Evolutionary conservation across 805 yeast species (phyloP), one percentile per base, ranked within the genome.

Genomic region (Sungouiozyma intestinalis): DNA sequence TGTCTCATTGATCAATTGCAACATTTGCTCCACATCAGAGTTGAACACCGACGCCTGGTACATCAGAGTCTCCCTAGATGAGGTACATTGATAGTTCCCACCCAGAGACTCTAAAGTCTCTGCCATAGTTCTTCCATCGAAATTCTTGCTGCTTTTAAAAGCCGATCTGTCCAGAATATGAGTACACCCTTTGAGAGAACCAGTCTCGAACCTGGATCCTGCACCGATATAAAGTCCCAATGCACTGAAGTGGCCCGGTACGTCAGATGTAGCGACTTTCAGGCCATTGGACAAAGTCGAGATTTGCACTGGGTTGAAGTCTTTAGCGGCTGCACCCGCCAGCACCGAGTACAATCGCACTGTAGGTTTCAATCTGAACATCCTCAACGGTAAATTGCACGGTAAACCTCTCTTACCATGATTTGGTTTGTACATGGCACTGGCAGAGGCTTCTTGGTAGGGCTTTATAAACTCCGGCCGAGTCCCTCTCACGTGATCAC

Each of bases 1-100:
- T 0, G 97, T 85, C 49, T 87, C 88, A 19, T 85, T 66, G 52
- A 92, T 67, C 37, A 85, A 68, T 37, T 73, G 73, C 48, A 84
- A 76, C 94, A 92, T 86, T 49, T 71, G 68, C 33, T 77, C 90
- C 8, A 82, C 79, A 55, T 88, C 96, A 36, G 72, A 71, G 58
- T 88, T 88, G 72, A 92, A 90, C 1, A 87, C 95, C 2, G 95
- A 81, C 1, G 97, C 94, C 63, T 92, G 97, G 62, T 92, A 92
- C 66, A 90, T 76, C 68, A 90, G 72, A 3, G 94, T 75, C 62
- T 92, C 98, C 55, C 98, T 73, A 6, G 94, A 84, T 0, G 95
- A 82, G 1, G 94, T 81, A 56, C 95, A 84, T 77, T 85, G 88
- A 63, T 83, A 87, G 60, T 87, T 90, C 13, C 97, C 98, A 39